Percentiles rank a stretch among this genome's conserved stretches.
Evolutionary conservation across 108 stramenopile species (phyloP).

Genomic region (Nitzschia inconspicua): DNA sequence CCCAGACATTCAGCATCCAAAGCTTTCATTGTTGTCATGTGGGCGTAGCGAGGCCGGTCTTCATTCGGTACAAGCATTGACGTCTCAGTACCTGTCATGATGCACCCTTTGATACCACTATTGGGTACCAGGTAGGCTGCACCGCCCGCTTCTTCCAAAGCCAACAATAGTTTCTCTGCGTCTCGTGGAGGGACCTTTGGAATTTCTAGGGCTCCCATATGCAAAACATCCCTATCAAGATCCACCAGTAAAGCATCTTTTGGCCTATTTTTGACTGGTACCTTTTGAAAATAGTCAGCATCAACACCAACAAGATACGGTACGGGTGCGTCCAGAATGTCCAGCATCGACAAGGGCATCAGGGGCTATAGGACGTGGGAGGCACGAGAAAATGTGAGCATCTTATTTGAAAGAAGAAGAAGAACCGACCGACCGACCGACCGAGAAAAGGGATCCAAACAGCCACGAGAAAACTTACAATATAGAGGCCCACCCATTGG

Average conservation of each 20-base stretch:
- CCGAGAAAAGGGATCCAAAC: not conserved
- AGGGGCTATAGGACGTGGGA: slow-evolving; percentile 33
- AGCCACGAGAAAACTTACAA: slow-evolving; percentile 8
- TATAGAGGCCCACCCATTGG: slow-evolving; percentile 75
- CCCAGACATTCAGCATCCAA: slow-evolving; percentile 2
- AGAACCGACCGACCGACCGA: not conserved
- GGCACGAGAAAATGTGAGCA: slow-evolving; percentile 10
- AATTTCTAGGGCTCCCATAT: slow-evolving; percentile 47
- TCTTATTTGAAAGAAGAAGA: not conserved
- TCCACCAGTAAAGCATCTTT: slow-evolving; percentile 72
- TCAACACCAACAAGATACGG: slow-evolving; percentile 84
- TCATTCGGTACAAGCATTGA: slow-evolving; percentile 22
- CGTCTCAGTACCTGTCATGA: slow-evolving; percentile 35
- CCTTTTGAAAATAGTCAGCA: slow-evolving; percentile 46
- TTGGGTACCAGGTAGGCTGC: slow-evolving; percentile 42
- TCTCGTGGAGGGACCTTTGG: slow-evolving; percentile 61
- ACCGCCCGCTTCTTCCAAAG: slow-evolving; percentile 52
- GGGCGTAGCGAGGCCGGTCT: slow-evolving; percentile 39
- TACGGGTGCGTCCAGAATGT: slow-evolving; percentile 86
- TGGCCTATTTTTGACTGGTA: slow-evolving; percentile 37
- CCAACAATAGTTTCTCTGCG: slow-evolving; percentile 53
- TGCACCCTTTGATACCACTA: slow-evolving; percentile 37
- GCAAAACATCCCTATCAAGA: slow-evolving; percentile 70
- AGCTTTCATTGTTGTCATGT: slow-evolving; percentile 20
- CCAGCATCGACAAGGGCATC: slow-evolving; percentile 75